phyloP scores from a whole-genome alignment of 768 basidiomycete species.

The Artomyces pyxidatus region DNA sequence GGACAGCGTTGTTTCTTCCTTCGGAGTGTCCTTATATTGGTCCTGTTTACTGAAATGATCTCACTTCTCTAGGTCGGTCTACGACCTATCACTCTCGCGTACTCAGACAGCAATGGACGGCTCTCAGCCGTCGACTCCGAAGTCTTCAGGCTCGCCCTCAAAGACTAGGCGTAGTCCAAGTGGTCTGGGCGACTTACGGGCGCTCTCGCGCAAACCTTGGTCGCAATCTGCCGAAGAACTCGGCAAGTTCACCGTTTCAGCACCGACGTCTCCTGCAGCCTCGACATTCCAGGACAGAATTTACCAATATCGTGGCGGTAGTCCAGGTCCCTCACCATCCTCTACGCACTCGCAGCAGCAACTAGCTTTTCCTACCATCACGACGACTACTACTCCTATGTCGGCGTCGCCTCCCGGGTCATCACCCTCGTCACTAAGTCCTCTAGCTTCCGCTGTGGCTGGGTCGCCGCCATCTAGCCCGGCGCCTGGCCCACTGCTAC shows the following conservation, averaged over 20 bases:
- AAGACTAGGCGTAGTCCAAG: constrained; percentile 23
- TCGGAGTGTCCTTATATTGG: not conserved
- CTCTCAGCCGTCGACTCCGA: constrained; percentile 15
- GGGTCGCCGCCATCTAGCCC: constrained; percentile 17
- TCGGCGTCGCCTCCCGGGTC: constrained; percentile 10
- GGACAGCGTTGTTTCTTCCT: no score
- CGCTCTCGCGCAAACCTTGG: constrained; percentile 66
- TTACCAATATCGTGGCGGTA: constrained; percentile 54
- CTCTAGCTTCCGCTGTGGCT: constrained; percentile 22
- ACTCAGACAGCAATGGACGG: constrained; percentile 37
- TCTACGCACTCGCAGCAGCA: constrained; percentile 12
- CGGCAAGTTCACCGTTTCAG: constrained; percentile 38
- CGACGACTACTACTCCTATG: constrained; percentile 9
- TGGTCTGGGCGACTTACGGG: constrained; percentile 58
- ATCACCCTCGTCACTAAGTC: constrained; percentile 23
- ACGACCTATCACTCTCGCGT: constrained; percentile 46
- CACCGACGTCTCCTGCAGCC: constrained; percentile 31
- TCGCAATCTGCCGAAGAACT: constrained; percentile 77
- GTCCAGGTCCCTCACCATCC: constrained; percentile 21
- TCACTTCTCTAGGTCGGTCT: constrained; percentile 46
- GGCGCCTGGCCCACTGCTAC: constrained; percentile 25
- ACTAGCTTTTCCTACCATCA: constrained; percentile 26
- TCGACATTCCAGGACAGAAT: constrained; percentile 52
- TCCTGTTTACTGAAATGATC: constrained; percentile 5
- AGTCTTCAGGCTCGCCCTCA: constrained; percentile 25